Evolutionary conservation across 1,139 yeast genomes (phyloP).

Genomic region (Blastobotrys persicus): DNA sequence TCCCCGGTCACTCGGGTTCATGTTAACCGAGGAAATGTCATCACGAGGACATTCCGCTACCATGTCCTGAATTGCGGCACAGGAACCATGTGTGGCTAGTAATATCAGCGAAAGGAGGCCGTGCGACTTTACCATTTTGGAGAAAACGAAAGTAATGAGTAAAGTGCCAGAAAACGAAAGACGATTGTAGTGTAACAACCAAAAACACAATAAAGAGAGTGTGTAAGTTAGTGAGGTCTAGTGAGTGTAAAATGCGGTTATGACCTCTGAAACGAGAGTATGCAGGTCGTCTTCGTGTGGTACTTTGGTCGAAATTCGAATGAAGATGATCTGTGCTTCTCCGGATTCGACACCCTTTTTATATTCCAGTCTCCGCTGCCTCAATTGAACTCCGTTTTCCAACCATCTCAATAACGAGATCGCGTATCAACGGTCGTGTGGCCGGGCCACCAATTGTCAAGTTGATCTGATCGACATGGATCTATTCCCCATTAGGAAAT

Average conservation of each 20-base stretch:
- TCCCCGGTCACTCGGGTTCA: constrained; percentile 21
- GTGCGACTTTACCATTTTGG: constrained; percentile 1
- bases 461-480: not conserved
- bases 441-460: constrained; percentile 1
- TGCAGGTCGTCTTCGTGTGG: not conserved
- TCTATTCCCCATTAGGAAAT: not conserved
- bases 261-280: constrained; percentile 4
- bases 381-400: not conserved
- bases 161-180: not conserved
- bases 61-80: constrained; percentile 9
- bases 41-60: not conserved
- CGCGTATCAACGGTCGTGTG: constrained; percentile 3
- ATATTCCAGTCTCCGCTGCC: not conserved
- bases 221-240: not conserved
- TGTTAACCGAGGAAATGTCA: constrained; percentile 2
- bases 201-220: not conserved
- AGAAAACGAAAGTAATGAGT: constrained; percentile 10
- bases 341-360: constrained; percentile 1
- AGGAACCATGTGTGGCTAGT: constrained; percentile 6
- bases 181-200: not conserved
- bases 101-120: not conserved
- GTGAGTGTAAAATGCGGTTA: not conserved
- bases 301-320: not conserved
- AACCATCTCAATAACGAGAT: constrained; percentile 2
- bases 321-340: not conserved